These are phyloP conservation scores for Trichocladium antarcticum DNA, from an alignment of 495 filamentous ascomycete genomes.

Conservation along the genomic window DNA sequence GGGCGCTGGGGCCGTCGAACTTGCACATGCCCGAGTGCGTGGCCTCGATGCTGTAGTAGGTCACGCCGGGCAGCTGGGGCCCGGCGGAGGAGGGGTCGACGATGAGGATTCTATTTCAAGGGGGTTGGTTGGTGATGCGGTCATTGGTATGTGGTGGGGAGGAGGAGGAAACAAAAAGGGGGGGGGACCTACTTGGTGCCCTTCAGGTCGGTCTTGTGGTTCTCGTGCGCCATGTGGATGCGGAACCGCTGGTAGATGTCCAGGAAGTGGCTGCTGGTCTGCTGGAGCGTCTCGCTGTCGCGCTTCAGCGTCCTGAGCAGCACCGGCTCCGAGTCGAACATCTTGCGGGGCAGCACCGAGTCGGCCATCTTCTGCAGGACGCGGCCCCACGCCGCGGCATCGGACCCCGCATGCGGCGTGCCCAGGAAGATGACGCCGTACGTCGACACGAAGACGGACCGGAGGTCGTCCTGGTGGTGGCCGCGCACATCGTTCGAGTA, in stretches of 20 bases:
- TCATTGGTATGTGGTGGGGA: too few species aligned
- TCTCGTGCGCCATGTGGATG: conserved; percentile 59
- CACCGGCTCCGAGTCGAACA: conserved; percentile 59
- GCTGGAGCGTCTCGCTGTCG: conserved; percentile 70
- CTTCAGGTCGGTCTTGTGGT: conserved; percentile 52
- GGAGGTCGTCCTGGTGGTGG: conserved; percentile 58
- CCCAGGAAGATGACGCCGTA: conserved; percentile 80
- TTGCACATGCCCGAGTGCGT: conserved; percentile 86
- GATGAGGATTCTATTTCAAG: conserved; percentile 41
- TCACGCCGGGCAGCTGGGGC: conserved; percentile 62
- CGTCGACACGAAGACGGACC: conserved; percentile 72
- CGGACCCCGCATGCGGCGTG: conserved; percentile 74
- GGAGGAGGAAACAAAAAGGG: too few species aligned
- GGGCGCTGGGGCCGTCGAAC: conserved; percentile 59
- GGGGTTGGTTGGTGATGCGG: too few species aligned
- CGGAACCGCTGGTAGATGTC: conserved; percentile 62
- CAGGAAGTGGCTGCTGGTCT: conserved; percentile 67
- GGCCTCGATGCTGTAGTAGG: conserved; percentile 67
- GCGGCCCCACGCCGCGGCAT: conserved; percentile 64
- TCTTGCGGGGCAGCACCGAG: conserved; percentile 55
- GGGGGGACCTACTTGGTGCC: conserved; percentile 37
- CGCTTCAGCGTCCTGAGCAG: conserved; percentile 61
- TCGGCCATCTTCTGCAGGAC: conserved; percentile 63
- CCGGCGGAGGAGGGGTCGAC: conserved; percentile 69
- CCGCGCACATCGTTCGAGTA: conserved; percentile 53